A percentile compares a stretch with the other conserved stretches of the same genome.
These are phyloP conservation scores for Coix lacrymajobi DNA, from an alignment of 176 grass and related monocot genomes.

Conservation along the genomic window DNA sequence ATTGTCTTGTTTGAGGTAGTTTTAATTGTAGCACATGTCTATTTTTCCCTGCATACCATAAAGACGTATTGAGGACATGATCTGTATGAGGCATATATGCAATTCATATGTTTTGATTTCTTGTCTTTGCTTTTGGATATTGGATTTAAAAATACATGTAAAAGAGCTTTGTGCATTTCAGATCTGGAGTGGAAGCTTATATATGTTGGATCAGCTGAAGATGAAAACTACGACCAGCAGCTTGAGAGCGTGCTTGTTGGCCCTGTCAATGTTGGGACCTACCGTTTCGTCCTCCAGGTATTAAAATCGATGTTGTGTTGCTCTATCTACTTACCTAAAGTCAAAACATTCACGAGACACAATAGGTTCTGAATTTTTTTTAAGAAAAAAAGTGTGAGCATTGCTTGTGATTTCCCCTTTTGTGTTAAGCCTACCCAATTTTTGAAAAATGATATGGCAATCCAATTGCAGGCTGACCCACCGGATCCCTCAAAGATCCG, in stretches of 20 bases:
- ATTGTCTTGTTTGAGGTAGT: background rate
- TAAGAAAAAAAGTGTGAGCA: background rate
- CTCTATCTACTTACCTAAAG: too few relatives aligned
- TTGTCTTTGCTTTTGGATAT: background rate
- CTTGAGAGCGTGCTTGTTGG: conserved; percentile 97
- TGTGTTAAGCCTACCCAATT: background rate
- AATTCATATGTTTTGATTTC: background rate
- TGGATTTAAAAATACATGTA: background rate
- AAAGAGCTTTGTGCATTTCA: conserved; percentile 21
- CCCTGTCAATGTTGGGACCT: conserved; percentile 94
- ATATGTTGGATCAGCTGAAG: conserved; percentile 98
- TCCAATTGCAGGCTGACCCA: conserved; percentile 71
- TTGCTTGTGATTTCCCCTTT: background rate
- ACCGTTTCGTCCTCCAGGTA: conserved; percentile 94
- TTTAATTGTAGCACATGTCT: background rate
- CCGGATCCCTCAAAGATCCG: conserved; percentile 89
- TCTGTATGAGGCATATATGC: background rate
- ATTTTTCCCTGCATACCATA: background rate
- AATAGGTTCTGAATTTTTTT: background rate
- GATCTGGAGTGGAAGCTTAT: conserved; percentile 96
- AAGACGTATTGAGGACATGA: background rate
- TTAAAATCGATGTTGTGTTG: background rate
- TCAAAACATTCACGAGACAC: background rate
- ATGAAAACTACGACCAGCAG: conserved; percentile 93
- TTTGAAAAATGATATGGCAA: background rate